Conservation (phyloP, 2,329 filamentous ascomycete genomes). For the Falciphora oryzae region DNA sequence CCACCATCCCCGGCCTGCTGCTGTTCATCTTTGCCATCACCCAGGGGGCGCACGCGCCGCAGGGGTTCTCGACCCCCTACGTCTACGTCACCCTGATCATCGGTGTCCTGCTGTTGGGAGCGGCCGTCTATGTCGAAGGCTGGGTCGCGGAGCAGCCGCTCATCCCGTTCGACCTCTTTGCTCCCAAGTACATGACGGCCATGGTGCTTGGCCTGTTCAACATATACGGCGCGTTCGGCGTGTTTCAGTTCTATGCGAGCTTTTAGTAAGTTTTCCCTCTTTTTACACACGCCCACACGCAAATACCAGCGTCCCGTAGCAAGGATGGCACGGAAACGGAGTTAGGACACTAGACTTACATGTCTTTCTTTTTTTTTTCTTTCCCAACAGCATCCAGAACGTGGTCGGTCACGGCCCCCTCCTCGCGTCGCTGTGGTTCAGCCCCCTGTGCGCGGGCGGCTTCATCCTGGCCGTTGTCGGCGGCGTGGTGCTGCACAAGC, state of each 20-base stretch:
- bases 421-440: conserved; percentile 62
- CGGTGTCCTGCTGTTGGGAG: conserved; percentile 53
- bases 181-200: conserved; percentile 61
- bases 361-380: too few relatives aligned
- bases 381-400: conserved; percentile 47
- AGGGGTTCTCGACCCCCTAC: conserved; percentile 69
- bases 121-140: conserved; percentile 65
- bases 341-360: background rate
- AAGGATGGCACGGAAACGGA: background rate
- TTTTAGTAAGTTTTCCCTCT: conserved; percentile 49
- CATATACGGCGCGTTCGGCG: conserved; percentile 61
- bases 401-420: conserved; percentile 55
- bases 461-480: conserved; percentile 57
- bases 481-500: conserved; percentile 60
- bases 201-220: conserved; percentile 57
- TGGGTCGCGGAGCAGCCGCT: conserved; percentile 64
- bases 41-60: conserved; percentile 61
- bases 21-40: conserved; percentile 72
- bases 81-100: conserved; percentile 60
- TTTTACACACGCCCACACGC: conserved; percentile 24
- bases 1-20: conserved; percentile 59
- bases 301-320: background rate
- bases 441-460: conserved; percentile 62
- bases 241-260: conserved; percentile 65
- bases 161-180: conserved; percentile 64